Percentiles rank a stretch among this genome's conserved stretches.
Evolutionary conservation across 441 rosid species (phyloP).

Genomic region (Raphanus hybrid): DNA sequence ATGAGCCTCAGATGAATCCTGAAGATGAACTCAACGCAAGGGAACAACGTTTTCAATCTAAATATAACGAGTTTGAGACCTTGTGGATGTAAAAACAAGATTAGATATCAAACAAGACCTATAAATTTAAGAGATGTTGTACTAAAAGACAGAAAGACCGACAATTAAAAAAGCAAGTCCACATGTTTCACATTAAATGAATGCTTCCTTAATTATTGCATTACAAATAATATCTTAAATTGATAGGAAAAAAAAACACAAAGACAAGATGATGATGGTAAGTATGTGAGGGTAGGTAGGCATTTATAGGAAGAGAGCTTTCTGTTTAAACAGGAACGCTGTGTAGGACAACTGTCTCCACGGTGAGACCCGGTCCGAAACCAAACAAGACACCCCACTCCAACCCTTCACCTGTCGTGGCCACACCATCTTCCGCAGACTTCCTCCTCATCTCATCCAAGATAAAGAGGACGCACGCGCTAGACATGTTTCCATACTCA

Average conservation of each 20-base stretch:
- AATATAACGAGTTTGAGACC: slow-evolving; percentile 15
- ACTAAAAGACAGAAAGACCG: not conserved
- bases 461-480: slow-evolving; percentile 48
- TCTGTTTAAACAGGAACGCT: slow-evolving; percentile 36
- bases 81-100: slow-evolving; percentile 34
- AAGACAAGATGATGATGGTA: not conserved
- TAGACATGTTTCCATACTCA: slow-evolving; percentile 52
- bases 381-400: slow-evolving; percentile 55
- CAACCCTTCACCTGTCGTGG: slow-evolving; percentile 48
- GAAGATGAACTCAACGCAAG: slow-evolving; percentile 31
- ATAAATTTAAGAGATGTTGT: not conserved
- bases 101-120: not conserved
- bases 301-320: not conserved
- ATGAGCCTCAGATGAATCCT: slow-evolving; percentile 27
- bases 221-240: slow-evolving; percentile 6
- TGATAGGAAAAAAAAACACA: not conserved
- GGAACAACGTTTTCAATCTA: slow-evolving; percentile 27
- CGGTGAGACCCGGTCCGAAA: slow-evolving; percentile 52
- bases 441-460: slow-evolving; percentile 49
- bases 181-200: slow-evolving; percentile 14
- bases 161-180: not conserved
- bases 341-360: slow-evolving; percentile 48
- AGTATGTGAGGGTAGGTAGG: not conserved
- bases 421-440: slow-evolving; percentile 39
- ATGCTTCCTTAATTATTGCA: slow-evolving; percentile 17